Percentiles rank a stretch among this genome's conserved stretches.
Evolutionary conservation across 306 rosid species (phyloP).

Genomic region (Pachyrhizus erosus): DNA sequence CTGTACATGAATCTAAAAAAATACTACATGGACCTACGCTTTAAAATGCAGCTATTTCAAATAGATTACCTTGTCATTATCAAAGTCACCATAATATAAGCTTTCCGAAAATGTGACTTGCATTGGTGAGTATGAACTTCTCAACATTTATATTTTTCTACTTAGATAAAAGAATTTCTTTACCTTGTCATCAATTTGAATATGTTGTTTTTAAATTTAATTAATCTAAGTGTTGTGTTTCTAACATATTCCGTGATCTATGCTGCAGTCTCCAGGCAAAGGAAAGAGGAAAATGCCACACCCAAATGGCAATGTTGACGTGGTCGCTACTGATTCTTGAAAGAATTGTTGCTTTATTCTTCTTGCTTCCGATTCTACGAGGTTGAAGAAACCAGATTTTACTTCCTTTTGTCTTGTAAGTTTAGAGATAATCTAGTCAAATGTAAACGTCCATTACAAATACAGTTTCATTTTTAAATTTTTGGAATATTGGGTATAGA

Average conservation of each 20-base stretch:
- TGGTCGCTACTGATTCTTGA: slow-evolving; percentile 31
- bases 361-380: slow-evolving; percentile 6
- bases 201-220: slow-evolving; percentile 3
- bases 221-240: slow-evolving; percentile 9
- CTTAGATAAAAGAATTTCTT: not conserved
- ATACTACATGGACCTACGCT: not conserved
- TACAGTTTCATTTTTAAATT: slow-evolving; percentile 19
- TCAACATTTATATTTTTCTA: not conserved
- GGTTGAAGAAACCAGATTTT: slow-evolving; percentile 11
- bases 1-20: not conserved
- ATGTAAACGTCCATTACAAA: not conserved
- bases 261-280: slow-evolving; percentile 56
- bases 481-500: slow-evolving; percentile 2
- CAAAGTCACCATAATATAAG: not conserved
- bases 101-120: slow-evolving; percentile 1
- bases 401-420: not conserved
- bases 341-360: not conserved
- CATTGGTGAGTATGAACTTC: not conserved
- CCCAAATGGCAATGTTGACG: slow-evolving; percentile 34
- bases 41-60: not conserved
- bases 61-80: not conserved
- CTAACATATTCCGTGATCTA: slow-evolving; percentile 33
- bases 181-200: slow-evolving; percentile 22
- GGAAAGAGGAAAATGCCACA: slow-evolving; percentile 51
- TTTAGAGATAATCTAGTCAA: not conserved